Conservation (phyloP, 495 filamentous ascomycete species). For the Trichoderma erinaceum region DNA sequence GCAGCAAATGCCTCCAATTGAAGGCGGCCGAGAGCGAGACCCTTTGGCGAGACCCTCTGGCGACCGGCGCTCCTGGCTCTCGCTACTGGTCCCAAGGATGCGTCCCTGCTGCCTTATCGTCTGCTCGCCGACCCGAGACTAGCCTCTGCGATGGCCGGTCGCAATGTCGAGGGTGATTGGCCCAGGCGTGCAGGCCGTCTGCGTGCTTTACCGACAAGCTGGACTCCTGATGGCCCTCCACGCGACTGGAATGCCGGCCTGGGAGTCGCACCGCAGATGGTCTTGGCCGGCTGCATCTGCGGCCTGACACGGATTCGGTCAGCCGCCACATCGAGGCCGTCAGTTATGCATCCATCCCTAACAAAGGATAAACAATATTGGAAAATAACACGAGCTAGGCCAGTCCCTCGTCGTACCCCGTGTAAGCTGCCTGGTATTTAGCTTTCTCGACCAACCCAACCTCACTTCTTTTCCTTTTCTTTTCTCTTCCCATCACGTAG, state of each 20-base stretch:
- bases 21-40: neutral
- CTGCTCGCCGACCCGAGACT: neutral
- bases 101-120: conserved; percentile 1
- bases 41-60: neutral
- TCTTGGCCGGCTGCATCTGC: conserved; percentile 13
- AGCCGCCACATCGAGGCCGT: neutral
- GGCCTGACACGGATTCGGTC: conserved; percentile 13
- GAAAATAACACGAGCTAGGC: neutral
- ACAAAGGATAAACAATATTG: neutral
- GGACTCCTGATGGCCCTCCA: conserved; percentile 11
- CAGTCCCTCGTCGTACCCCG: neutral
- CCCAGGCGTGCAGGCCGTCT: neutral
- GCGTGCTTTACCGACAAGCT: neutral
- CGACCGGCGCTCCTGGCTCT: too few relatives aligned
- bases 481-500: neutral
- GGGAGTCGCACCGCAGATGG: conserved; percentile 1
- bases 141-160: neutral
- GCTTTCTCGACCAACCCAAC: neutral
- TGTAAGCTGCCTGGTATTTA: neutral
- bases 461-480: neutral
- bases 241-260: conserved; percentile 13
- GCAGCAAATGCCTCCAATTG: neutral
- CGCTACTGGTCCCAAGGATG: neutral
- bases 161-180: neutral
- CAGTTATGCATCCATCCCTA: neutral